phyloP scores from a whole-genome alignment of 2,329 filamentous ascomycete species.

The Xylariaceae sp. region DNA sequence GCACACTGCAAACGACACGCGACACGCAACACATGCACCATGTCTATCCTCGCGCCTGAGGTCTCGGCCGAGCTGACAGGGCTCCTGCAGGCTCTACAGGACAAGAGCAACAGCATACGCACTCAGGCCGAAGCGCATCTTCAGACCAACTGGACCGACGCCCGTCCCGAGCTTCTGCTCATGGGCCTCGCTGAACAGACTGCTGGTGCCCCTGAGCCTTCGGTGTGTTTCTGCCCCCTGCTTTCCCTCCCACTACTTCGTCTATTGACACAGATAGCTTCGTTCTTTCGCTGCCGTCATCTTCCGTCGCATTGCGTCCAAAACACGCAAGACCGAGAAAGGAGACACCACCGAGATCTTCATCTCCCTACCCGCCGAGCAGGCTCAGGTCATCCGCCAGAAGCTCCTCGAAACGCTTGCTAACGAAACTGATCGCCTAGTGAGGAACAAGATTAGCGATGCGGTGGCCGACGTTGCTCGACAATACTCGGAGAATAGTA shows the following conservation, averaged over 20 bases:
- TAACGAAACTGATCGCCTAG: slow-evolving; percentile 66
- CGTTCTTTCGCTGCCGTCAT: slow-evolving; percentile 91
- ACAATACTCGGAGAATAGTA: slow-evolving; percentile 90
- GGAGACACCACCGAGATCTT: slow-evolving; percentile 80
- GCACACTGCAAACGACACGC: slow-evolving; percentile 2
- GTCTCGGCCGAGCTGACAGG: slow-evolving; percentile 79
- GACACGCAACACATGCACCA: slow-evolving; percentile 36
- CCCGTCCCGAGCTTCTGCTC: slow-evolving; percentile 79
- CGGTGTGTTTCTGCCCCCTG: slow-evolving; percentile 48
- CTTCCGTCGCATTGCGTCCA: slow-evolving; percentile 89
- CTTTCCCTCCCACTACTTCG: slow-evolving; percentile 2
- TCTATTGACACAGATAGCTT: slow-evolving; percentile 49
- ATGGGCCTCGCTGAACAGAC: slow-evolving; percentile 95
- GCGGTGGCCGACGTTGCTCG: slow-evolving; percentile 94
- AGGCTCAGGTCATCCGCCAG: slow-evolving; percentile 73
- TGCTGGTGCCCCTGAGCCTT: slow-evolving; percentile 67
- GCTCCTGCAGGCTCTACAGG: slow-evolving; percentile 84
- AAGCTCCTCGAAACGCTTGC: slow-evolving; percentile 78
- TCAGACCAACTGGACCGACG: slow-evolving; percentile 81
- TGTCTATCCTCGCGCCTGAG: slow-evolving; percentile 85
- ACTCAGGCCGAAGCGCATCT: slow-evolving; percentile 86
- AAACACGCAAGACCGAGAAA: slow-evolving; percentile 71
- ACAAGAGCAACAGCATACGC: slow-evolving; percentile 80
- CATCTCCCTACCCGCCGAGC: slow-evolving; percentile 68
- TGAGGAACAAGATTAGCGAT: slow-evolving; percentile 94